Conservation (phyloP, 2,329 filamentous ascomycete genomes). For the Trichoderma harzianum region DNA sequence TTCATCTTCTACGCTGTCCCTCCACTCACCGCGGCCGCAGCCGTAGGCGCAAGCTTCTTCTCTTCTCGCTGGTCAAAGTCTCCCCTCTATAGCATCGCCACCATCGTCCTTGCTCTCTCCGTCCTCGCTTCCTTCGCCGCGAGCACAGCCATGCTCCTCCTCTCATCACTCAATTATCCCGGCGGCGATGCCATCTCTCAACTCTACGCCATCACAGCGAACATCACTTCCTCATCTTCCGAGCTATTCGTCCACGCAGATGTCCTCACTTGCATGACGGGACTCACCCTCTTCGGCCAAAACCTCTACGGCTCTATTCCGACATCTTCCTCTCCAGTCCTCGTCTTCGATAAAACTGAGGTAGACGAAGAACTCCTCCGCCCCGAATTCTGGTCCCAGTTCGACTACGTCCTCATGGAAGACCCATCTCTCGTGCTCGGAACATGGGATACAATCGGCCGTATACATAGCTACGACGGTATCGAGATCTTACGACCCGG, state of each 20-base stretch:
- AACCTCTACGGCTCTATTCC: conserved; percentile 38
- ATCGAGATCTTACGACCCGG: conserved; percentile 55
- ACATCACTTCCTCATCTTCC: conserved; percentile 23
- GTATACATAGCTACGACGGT: conserved; percentile 57
- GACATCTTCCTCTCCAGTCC: conserved; percentile 26
- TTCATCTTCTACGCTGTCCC: conserved; percentile 91
- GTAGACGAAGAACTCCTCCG: conserved; percentile 41
- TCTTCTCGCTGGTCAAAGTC: conserved; percentile 64
- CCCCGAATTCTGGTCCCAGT: conserved; percentile 58
- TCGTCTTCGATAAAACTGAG: conserved; percentile 63
- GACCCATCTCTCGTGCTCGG: conserved; percentile 46
- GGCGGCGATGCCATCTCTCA: conserved; percentile 73
- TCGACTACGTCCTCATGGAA: conserved; percentile 61
- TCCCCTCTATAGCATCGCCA: conserved; percentile 51
- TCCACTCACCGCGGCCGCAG: conserved; percentile 71
- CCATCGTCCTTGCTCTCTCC: conserved; percentile 55
- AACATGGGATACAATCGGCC: conserved; percentile 54
- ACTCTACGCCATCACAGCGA: conserved; percentile 39
- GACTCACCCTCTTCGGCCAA: conserved; percentile 63
- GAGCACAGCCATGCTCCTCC: conserved; percentile 65
- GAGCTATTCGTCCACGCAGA: conserved; percentile 56
- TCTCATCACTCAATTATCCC: conserved; percentile 90
- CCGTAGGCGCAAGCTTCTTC: conserved; percentile 69
- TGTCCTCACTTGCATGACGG: conserved; percentile 67
- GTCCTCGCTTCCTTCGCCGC: conserved; percentile 57